Evolutionary conservation across 1,284 basidiomycete genomes (phyloP).

Genomic region (Golubevia pallescens): DNA sequence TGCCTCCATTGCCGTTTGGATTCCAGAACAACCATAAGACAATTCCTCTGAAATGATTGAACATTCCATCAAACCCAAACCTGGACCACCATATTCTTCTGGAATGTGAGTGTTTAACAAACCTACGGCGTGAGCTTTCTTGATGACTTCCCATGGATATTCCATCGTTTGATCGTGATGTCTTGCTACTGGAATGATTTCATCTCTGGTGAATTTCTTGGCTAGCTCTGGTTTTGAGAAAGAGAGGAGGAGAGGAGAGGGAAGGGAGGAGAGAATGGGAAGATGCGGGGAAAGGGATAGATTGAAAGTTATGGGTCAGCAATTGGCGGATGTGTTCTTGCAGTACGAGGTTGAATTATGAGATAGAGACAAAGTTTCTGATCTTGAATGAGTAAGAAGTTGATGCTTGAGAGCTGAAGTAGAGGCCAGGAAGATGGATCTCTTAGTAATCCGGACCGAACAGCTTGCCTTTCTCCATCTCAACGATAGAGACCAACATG

Average conservation of each 20-base stretch:
- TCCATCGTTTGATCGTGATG: constrained; percentile 61
- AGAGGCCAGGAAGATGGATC: too few relatives aligned
- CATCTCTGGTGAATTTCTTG: constrained; percentile 66
- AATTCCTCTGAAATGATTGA: constrained; percentile 68
- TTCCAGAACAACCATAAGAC: constrained; percentile 69
- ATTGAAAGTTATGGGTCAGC: too few relatives aligned
- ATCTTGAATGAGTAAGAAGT: too few relatives aligned
- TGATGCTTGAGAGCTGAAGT: too few relatives aligned
- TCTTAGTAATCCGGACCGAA: too few relatives aligned
- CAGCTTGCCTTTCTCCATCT: too few relatives aligned
- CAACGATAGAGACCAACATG: too few relatives aligned
- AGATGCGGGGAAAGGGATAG: too few relatives aligned
- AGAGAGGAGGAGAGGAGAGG: not conserved
- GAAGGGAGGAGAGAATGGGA: not conserved
- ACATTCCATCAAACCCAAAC: constrained; percentile 67
- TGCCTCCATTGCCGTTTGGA: constrained; percentile 68
- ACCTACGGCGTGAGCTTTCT: constrained; percentile 68
- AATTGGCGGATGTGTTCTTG: too few relatives aligned
- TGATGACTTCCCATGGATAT: constrained; percentile 69
- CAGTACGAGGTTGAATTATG: too few relatives aligned
- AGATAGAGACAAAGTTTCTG: too few relatives aligned
- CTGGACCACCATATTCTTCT: constrained; percentile 69
- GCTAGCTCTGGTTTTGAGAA: constrained; percentile 66
- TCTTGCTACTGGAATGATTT: constrained; percentile 68
- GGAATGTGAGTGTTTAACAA: constrained; percentile 68